Percentiles rank a stretch among this genome's conserved stretches.
Evolutionary conservation across 176 grass and related monocot genomes (phyloP).

Genomic region (Tillandsia leiboldiana): DNA sequence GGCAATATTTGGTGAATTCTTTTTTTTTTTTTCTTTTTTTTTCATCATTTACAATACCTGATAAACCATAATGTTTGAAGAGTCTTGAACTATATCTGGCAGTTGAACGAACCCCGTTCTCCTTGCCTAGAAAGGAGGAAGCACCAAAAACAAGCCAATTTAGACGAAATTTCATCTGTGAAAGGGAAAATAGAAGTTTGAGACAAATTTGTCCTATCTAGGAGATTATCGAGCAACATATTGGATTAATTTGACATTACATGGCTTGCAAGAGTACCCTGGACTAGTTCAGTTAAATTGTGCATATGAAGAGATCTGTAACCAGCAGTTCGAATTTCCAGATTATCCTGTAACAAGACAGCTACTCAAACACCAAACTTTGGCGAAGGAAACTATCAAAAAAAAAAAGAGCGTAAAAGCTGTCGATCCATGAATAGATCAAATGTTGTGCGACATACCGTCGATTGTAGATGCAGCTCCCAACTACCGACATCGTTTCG

Average conservation of each 20-base stretch:
- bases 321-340: slow-evolving; percentile 70
- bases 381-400: neutral
- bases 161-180: neutral
- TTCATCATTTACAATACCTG: slow-evolving; percentile 42
- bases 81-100: slow-evolving; percentile 59
- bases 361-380: neutral
- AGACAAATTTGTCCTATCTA: neutral
- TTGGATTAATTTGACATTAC: slow-evolving; percentile 42
- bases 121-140: slow-evolving; percentile 54
- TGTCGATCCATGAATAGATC: neutral
- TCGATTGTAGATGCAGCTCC: slow-evolving; percentile 69
- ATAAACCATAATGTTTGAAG: slow-evolving; percentile 79
- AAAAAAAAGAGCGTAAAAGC: neutral
- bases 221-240: neutral
- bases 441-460: slow-evolving; percentile 33
- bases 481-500: slow-evolving; percentile 62
- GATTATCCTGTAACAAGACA: slow-evolving; percentile 46
- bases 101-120: slow-evolving; percentile 64
- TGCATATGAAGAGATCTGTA: slow-evolving; percentile 87
- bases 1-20: too few species aligned
- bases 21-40: neutral
- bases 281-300: slow-evolving; percentile 85
- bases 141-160: slow-evolving; percentile 8
- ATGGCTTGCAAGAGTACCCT: slow-evolving; percentile 55
- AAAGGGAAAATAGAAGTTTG: neutral